Conservation (phyloP, 202 grass and related monocot genomes). For the Zizania palustris region DNA sequence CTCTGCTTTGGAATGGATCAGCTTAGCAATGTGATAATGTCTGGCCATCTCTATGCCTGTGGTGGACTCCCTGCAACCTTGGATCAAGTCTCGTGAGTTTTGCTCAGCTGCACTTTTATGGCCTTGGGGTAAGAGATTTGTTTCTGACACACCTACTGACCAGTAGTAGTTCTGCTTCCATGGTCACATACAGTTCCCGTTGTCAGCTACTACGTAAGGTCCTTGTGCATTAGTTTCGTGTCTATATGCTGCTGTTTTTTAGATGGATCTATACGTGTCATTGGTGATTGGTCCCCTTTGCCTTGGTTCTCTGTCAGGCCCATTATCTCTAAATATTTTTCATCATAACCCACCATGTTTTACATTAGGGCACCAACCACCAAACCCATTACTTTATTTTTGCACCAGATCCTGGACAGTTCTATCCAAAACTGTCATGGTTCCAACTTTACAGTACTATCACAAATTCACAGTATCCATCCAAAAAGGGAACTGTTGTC, state of each 20-base stretch:
- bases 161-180: slow-evolving; percentile 41
- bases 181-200: slow-evolving; percentile 52
- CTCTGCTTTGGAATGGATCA: slow-evolving; percentile 23
- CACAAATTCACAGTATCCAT: not conserved
- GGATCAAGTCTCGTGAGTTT: slow-evolving; percentile 27
- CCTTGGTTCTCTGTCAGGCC: not conserved
- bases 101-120: slow-evolving; percentile 8
- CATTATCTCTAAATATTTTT: not conserved
- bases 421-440: not conserved
- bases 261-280: not conserved
- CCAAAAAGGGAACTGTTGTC: not conserved
- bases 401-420: not conserved
- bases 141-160: slow-evolving; percentile 36
- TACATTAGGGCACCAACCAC: not conserved
- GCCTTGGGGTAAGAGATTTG: slow-evolving; percentile 32
- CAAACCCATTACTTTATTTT: not conserved
- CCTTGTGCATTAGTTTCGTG: slow-evolving; percentile 21
- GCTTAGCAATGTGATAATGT: not conserved
- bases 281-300: slow-evolving; percentile 40
- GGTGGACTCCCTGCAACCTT: not conserved
- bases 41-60: not conserved
- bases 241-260: slow-evolving; percentile 19
- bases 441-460: not conserved
- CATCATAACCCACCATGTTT: not conserved
- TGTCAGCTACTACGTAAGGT: slow-evolving; percentile 38